Conservation (phyloP, 345 rosid species). For the Eucalyptus polyanthemos region DNA sequence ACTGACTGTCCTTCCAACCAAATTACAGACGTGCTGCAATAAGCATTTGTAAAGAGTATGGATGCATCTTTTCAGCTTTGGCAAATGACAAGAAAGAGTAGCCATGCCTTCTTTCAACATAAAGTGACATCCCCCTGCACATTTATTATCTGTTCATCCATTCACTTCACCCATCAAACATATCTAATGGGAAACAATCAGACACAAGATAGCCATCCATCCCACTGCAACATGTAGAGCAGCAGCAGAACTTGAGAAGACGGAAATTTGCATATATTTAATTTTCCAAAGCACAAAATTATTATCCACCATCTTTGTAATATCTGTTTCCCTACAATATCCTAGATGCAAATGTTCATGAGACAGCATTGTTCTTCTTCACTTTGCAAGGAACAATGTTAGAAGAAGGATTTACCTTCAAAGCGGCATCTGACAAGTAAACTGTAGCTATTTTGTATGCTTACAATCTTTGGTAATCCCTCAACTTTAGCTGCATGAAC, state of each 20-base stretch:
- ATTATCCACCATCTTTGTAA: not conserved
- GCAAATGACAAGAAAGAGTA: not conserved
- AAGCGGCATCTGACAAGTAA: conserved; percentile 50
- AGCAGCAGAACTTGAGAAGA: not conserved
- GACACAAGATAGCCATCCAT: not conserved
- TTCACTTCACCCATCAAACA: not conserved
- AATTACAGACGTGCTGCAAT: not conserved
- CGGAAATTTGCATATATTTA: not conserved
- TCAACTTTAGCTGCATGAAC: conserved; percentile 68
- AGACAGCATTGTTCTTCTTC: not conserved
- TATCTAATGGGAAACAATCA: not conserved
- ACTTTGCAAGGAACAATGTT: not conserved
- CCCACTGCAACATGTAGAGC: not conserved
- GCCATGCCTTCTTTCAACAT: not conserved
- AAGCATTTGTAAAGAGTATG: not conserved
- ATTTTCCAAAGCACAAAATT: not conserved
- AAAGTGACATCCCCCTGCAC: not conserved
- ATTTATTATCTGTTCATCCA: not conserved
- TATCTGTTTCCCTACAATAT: not conserved
- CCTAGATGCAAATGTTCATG: not conserved
- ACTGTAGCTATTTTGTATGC: conserved; percentile 88
- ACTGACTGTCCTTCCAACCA: not conserved
- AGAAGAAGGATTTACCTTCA: conserved; percentile 30
- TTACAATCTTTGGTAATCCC: conserved; percentile 84
- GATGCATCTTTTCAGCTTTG: not conserved